Evolutionary conservation across 257 asterid species (phyloP).

Genomic region (Lithospermum erythrorhizon): DNA sequence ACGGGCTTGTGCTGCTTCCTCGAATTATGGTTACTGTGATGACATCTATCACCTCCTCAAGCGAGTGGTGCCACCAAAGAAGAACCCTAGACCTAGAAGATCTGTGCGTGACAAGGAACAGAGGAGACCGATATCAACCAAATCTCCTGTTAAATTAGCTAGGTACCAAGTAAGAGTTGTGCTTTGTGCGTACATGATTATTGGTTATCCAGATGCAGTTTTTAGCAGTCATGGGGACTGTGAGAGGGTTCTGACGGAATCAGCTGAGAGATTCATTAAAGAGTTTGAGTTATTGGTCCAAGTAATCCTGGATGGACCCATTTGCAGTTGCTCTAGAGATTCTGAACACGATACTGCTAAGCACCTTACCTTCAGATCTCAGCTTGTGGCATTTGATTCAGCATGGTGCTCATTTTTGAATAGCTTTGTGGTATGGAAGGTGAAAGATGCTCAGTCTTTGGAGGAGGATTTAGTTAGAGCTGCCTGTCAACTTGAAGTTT

Average conservation of each 20-base stretch:
- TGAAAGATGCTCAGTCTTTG: constrained; percentile 76
- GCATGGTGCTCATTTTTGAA: constrained; percentile 91
- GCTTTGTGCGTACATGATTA: constrained; percentile 75
- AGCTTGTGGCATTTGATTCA: constrained; percentile 76
- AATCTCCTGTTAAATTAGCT: constrained; percentile 29
- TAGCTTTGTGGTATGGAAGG: constrained; percentile 95
- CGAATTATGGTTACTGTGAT: constrained; percentile 35
- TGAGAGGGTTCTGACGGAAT: constrained; percentile 54
- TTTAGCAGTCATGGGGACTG: constrained; percentile 82
- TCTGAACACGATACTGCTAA: constrained; percentile 21
- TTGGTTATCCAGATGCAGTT: constrained; percentile 92
- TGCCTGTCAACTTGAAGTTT: constrained; percentile 89
- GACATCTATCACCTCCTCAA: constrained; percentile 89
- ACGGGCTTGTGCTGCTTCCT: constrained; percentile 19
- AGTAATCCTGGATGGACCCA: constrained; percentile 55
- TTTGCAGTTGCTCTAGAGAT: constrained; percentile 28
- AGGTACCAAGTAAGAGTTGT: constrained; percentile 82
- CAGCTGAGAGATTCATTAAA: constrained; percentile 66
- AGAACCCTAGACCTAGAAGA: constrained; percentile 44
- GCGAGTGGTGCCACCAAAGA: constrained; percentile 65
- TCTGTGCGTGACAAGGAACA: constrained; percentile 22
- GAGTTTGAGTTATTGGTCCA: constrained; percentile 68
- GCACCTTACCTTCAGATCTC: constrained; percentile 45
- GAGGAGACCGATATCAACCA: constrained; percentile 18
- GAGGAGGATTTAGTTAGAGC: constrained; percentile 89